Percentiles rank a stretch among this genome's conserved stretches.
Evolutionary conservation across 202 grass and related monocot genomes (phyloP).

Genomic region (Digitaria exilis): DNA sequence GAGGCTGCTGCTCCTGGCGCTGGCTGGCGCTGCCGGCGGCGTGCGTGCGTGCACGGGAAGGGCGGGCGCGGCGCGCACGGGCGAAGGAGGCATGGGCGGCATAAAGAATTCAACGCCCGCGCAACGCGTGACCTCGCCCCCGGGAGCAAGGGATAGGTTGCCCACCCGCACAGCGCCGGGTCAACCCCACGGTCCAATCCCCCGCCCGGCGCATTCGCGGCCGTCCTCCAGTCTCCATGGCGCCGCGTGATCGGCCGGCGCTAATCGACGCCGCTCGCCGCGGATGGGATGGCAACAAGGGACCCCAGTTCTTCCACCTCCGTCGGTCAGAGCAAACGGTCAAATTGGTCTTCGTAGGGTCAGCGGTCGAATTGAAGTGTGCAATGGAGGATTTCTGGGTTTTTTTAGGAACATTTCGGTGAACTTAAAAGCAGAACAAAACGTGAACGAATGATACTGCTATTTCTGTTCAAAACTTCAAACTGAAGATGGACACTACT

Average conservation of each 20-base stretch:
- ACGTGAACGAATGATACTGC: neutral
- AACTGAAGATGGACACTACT: neutral
- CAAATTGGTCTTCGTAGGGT: neutral
- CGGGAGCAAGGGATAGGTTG: conserved; percentile 73
- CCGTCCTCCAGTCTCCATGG: neutral
- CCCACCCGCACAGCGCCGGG: conserved; percentile 74
- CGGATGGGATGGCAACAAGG: conserved; percentile 1
- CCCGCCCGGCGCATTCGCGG: conserved; percentile 4
- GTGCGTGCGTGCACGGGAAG: conserved; percentile 41
- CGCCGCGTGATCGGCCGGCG: neutral
- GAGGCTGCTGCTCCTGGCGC: neutral
- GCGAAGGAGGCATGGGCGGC: conserved; percentile 69
- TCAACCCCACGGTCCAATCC: conserved; percentile 60
- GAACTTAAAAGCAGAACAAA: no score
- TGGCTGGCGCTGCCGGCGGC: neutral
- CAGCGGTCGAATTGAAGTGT: no score
- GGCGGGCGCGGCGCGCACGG: conserved; percentile 40
- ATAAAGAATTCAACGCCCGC: conserved; percentile 98
- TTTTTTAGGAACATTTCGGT: no score
- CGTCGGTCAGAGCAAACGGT: neutral
- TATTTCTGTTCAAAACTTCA: no score
- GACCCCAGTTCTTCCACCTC: no score
- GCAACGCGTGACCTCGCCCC: conserved; percentile 61
- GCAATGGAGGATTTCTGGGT: no score
- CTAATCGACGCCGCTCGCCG: neutral